Percentiles rank a stretch among this genome's conserved stretches.
Evolutionary conservation across 78 protist genomes (phyloP).

Genomic region (Dictyostelium purpureum): DNA sequence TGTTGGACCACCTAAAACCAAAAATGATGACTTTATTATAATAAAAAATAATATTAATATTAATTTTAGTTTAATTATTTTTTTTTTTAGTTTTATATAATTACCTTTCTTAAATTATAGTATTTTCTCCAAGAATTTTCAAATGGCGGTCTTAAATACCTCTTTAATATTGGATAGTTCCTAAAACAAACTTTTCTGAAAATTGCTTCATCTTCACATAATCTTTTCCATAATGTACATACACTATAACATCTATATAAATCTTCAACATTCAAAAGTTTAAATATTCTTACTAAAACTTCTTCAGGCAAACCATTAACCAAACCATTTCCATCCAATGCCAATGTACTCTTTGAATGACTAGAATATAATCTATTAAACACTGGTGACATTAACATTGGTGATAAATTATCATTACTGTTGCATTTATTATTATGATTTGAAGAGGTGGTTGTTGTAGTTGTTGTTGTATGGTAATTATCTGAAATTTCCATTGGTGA

Average conservation of each 20-base stretch:
- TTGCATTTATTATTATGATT: background rate
- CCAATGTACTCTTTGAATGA: background rate
- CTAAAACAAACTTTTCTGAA: slow-evolving; percentile 47
- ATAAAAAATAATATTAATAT: background rate
- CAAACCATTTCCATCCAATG: slow-evolving; percentile 16
- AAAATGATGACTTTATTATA: slow-evolving; percentile 40
- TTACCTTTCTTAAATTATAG: slow-evolving; percentile 58
- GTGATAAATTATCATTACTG: background rate
- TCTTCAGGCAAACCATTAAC: slow-evolving; percentile 65
- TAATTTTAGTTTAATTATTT: background rate
- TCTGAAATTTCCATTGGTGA: slow-evolving; percentile 14
- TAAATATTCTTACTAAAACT: slow-evolving; percentile 23
- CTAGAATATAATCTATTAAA: background rate
- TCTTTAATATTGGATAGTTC: slow-evolving; percentile 51
- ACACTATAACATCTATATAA: slow-evolving; percentile 19
- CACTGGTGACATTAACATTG: slow-evolving; percentile 9
- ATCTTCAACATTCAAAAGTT: slow-evolving; percentile 16
- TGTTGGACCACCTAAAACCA: slow-evolving; percentile 74
- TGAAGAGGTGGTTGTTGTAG: background rate
- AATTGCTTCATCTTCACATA: slow-evolving; percentile 68
- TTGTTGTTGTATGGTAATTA: background rate
- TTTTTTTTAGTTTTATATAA: background rate
- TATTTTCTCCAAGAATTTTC: slow-evolving; percentile 68
- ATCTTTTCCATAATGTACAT: slow-evolving; percentile 36
- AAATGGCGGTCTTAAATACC: slow-evolving; percentile 53